A percentile compares a stretch with the other conserved stretches of the same genome.
Evolutionary conservation across 495 filamentous ascomycete genomes (phyloP).

Genomic region (Neurospora cerealis): DNA sequence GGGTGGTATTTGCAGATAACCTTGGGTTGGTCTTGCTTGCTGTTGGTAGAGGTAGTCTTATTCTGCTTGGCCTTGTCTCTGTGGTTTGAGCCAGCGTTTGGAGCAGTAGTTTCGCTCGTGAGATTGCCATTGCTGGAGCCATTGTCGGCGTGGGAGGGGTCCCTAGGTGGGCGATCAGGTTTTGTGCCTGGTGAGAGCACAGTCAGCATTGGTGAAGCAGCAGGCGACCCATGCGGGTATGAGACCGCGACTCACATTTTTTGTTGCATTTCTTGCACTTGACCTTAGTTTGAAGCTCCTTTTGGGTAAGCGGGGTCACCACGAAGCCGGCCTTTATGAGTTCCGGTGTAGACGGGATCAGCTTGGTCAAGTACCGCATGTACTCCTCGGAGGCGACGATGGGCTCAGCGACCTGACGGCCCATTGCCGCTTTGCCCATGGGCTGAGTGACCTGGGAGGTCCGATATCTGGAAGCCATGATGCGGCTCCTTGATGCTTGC

Average conservation of each 20-base stretch:
- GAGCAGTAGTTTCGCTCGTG: too few relatives aligned
- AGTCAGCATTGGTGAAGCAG: background rate
- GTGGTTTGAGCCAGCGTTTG: background rate
- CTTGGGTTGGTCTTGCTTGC: background rate
- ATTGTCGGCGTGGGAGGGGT: background rate
- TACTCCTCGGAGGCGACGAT: background rate
- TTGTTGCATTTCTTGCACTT: background rate
- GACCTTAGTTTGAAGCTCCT: constrained; percentile 1
- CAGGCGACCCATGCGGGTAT: background rate
- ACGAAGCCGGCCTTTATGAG: background rate
- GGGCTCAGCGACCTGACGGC: background rate
- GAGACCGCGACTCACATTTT: background rate
- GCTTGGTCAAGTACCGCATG: background rate
- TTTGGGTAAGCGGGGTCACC: background rate
- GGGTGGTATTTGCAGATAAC: constrained; percentile 4
- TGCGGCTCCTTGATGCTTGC: background rate
- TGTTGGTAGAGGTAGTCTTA: background rate
- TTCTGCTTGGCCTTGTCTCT: background rate
- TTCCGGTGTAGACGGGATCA: background rate
- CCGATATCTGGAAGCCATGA: background rate
- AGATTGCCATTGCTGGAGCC: background rate
- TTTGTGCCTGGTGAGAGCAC: background rate
- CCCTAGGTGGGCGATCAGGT: background rate
- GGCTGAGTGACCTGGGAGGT: background rate
- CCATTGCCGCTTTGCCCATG: background rate